A percentile compares a stretch with the other conserved stretches of the same genome.
phyloP scores from a whole-genome alignment of 164 flowering plant species.

The Houttuynia cordata region DNA sequence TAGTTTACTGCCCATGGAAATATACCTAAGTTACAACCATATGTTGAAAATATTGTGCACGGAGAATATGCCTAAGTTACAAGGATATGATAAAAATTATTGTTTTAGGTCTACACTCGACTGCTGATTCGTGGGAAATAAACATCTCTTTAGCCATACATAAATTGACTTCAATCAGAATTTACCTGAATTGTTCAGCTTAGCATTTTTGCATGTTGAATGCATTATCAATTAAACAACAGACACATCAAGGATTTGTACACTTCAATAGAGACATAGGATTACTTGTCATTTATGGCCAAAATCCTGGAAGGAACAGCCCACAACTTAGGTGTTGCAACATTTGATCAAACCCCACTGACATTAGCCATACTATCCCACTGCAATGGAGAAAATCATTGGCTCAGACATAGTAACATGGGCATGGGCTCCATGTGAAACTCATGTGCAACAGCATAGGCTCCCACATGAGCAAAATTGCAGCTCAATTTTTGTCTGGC shows the following conservation, averaged over 20 bases:
- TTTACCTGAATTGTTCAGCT: background rate
- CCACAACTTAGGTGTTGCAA: background rate
- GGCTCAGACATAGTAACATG: conserved; percentile 1
- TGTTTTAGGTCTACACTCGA: no score
- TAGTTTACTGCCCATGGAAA: no score
- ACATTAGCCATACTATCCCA: background rate
- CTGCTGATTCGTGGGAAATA: no score
- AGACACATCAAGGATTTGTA: background rate
- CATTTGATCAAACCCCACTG: background rate
- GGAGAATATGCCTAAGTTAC: no score
- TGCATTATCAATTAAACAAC: background rate
- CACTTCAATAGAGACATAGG: background rate
- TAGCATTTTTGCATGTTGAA: background rate
- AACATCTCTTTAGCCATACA: no score
- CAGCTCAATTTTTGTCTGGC: background rate
- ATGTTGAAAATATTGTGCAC: no score
- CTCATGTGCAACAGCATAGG: conserved; percentile 1
- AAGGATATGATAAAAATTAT: no score
- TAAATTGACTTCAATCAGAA: no score
- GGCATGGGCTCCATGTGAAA: conserved; percentile 3
- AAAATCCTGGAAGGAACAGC: background rate
- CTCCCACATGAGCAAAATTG: conserved; percentile 2
- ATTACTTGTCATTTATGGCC: background rate
- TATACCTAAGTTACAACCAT: no score
- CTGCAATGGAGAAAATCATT: background rate